A percentile compares a stretch with the other conserved stretches of the same genome.
These are phyloP conservation scores for Pichia californica DNA, from an alignment of 805 yeast genomes.

Conservation along the genomic window DNA sequence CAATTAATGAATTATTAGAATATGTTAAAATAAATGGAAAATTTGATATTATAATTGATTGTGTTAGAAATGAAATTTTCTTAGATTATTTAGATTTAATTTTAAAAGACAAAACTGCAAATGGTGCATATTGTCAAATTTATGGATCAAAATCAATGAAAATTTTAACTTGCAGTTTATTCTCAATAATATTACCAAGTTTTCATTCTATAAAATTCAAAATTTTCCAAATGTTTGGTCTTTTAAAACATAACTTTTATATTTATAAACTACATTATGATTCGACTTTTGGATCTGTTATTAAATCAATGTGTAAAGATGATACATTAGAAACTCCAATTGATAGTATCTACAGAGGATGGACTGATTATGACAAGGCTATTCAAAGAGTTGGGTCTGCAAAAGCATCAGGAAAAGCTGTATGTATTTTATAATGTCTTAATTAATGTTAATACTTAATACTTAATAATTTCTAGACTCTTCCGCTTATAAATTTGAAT, in stretches of 20 bases:
- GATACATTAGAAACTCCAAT: conserved; percentile 41
- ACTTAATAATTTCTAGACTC: no score
- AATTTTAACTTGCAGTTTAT: conserved; percentile 15
- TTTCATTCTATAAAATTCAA: neutral
- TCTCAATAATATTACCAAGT: conserved; percentile 3
- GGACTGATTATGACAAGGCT: conserved; percentile 44
- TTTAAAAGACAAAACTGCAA: conserved; percentile 40
- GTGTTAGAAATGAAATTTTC: conserved; percentile 52
- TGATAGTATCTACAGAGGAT: conserved; percentile 48
- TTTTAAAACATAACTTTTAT: neutral
- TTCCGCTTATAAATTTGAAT: no score
- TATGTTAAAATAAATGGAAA: conserved; percentile 32
- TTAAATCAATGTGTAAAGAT: conserved; percentile 36
- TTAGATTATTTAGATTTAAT: conserved; percentile 26
- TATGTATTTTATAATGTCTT: conserved; percentile 26
- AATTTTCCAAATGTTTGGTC: neutral
- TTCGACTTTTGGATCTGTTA: conserved; percentile 25
- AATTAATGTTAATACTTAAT: no score
- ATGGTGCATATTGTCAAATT: conserved; percentile 46
- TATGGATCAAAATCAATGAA: conserved; percentile 47
- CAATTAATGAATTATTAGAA: conserved; percentile 30
- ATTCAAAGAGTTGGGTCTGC: conserved; percentile 39
- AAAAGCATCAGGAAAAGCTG: conserved; percentile 61
- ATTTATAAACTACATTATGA: conserved; percentile 2
- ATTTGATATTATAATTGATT: conserved; percentile 60